Evolutionary conservation across 805 yeast genomes (phyloP), one percentile per base, ranked within the genome.

Genomic region (Candida chauliodis): DNA sequence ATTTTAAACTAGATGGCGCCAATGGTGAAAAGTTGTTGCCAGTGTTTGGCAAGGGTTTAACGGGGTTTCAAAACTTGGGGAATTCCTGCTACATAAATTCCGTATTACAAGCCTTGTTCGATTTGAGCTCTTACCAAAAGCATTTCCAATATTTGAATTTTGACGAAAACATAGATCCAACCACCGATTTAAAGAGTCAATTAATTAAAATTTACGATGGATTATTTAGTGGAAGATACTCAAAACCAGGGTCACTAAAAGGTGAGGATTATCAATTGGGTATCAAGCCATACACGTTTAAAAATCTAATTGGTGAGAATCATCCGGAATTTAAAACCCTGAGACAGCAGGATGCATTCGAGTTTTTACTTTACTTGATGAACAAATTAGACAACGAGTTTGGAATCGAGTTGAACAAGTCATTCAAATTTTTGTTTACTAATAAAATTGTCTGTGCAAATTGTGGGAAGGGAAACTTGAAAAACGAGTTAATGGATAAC

Each of bases 291-390:
- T 66, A 76, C 1, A 71, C 83, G 34, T 81, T 93, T 60, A 91
- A 91, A 56, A 66, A 76, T 7, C 63, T 88, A 18, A 69, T 93
- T 37, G 96, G 96, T 3, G 73, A 74, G 36, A 77, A 78, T 25
- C 95, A 93, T 57, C 69, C 70, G 13, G 99, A 93, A 52, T 93
- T 93, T 50, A 71, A 81, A 31, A 81, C 95, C 0, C 85, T 81
- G 72, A 78, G 80, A 49, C 99, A 93, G 56, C 99, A 93, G 58
- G 99, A 93, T 65, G 93, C 98, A 0, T 84, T 81, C 66, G 99
- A 93, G 58, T 93, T 89, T 54, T 75, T 89, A 60, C 61, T 77
- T 4, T 84, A 79, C 54, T 58, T 91, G 7, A 52, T 81, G 20
- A 84, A 81, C 40, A 73, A 76, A 45, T 58, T 89, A 19, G 90